These are phyloP conservation scores for Epichloe sp. DNA, from an alignment of 2,329 filamentous ascomycete genomes.

Conservation along the genomic window DNA sequence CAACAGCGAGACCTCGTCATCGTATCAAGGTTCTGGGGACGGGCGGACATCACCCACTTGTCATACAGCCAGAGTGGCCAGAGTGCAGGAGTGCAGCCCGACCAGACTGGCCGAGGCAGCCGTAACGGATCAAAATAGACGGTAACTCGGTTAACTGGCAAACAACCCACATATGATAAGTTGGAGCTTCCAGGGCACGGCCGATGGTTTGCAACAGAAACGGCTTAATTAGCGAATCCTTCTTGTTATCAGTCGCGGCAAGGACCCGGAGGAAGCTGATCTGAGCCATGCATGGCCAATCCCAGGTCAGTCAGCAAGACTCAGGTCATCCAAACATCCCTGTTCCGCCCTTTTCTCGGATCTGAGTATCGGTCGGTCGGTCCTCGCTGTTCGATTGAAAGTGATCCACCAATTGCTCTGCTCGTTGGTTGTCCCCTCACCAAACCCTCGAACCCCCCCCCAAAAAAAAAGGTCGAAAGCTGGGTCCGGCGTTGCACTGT, in stretches of 20 bases:
- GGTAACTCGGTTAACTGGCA: too few species aligned
- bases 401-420: constrained; percentile 2
- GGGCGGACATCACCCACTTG: too few species aligned
- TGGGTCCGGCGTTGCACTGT: neutral
- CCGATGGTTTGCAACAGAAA: too few species aligned
- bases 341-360: constrained; percentile 4
- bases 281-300: neutral
- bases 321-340: neutral
- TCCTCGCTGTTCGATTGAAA: neutral
- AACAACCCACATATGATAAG: too few species aligned
- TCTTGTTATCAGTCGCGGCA: neutral
- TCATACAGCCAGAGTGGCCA: neutral
- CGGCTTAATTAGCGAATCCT: neutral
- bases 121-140: too few species aligned
- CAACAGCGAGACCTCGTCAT: neutral
- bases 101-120: too few species aligned
- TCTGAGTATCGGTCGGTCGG: neutral
- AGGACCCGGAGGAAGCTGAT: neutral
- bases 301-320: neutral
- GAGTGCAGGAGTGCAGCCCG: too few species aligned
- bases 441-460: neutral
- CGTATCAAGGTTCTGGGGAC: neutral
- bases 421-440: constrained; percentile 2
- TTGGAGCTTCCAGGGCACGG: neutral
- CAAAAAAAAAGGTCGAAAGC: neutral